Evolutionary conservation across 1,284 basidiomycete species (phyloP).

Genomic region (Ceratobasidium sp.): DNA sequence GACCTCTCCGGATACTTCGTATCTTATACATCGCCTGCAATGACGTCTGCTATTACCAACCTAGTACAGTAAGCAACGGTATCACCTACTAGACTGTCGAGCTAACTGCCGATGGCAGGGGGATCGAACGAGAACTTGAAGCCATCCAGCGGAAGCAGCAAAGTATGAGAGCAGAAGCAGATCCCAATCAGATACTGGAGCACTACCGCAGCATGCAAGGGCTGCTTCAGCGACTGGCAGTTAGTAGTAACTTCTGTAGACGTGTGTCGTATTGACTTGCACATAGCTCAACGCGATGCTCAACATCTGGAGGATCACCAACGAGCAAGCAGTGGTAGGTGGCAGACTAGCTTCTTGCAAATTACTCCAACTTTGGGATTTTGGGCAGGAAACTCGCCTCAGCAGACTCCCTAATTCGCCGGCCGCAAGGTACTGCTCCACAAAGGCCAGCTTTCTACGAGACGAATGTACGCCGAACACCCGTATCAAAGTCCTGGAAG

Average conservation of each 20-base stretch:
- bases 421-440: too few species aligned
- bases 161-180: neutral
- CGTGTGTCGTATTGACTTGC: neutral
- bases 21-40: neutral
- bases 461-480: too few species aligned
- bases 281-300: slow-evolving; percentile 6
- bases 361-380: neutral
- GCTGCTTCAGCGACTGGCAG: neutral
- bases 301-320: slow-evolving; percentile 4
- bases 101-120: neutral
- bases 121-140: neutral
- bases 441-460: too few species aligned
- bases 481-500: too few species aligned
- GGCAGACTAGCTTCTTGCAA: too few species aligned
- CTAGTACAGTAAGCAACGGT: neutral
- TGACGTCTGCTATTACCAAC: neutral
- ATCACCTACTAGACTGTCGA: neutral
- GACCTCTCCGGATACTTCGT: neutral
- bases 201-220: neutral
- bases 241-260: neutral
- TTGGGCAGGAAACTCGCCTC: neutral
- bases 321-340: neutral
- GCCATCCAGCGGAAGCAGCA: neutral
- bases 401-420: too few species aligned
- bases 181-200: neutral